Evolutionary conservation across 1,284 basidiomycete genomes (phyloP).

Genomic region (Boletus semigastroideus): DNA sequence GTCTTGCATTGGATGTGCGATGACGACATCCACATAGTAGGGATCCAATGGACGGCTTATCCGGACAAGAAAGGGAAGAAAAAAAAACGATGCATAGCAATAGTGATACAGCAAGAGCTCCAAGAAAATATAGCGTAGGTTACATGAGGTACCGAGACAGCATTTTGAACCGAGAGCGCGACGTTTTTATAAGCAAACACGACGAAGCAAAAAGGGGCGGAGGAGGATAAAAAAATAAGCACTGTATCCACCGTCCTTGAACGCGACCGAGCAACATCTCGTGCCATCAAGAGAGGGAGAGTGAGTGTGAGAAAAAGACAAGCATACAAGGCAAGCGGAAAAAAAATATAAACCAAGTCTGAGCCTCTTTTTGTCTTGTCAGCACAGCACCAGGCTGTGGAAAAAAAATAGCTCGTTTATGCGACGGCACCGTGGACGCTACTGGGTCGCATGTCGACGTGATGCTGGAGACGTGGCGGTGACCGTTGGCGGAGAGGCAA

Average conservation of each 20-base stretch:
- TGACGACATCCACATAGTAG: no score
- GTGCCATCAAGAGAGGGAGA: neutral
- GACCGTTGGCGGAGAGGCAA: slow-evolving; percentile 34
- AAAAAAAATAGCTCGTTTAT: slow-evolving; percentile 10
- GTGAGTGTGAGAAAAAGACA: slow-evolving; percentile 23
- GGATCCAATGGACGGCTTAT: no score
- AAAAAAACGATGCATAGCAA: slow-evolving; percentile 21
- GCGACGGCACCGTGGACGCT: slow-evolving; percentile 34
- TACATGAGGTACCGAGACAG: slow-evolving; percentile 23
- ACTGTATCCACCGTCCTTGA: slow-evolving; percentile 1
- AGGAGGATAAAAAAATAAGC: no score
- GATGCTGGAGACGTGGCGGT: slow-evolving; percentile 33
- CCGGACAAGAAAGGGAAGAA: no score
- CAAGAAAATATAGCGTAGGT: slow-evolving; percentile 28
- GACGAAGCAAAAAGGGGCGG: neutral
- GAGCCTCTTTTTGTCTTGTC: neutral
- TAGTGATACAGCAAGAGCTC: slow-evolving; percentile 28
- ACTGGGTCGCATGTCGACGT: slow-evolving; percentile 32
- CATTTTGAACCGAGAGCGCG: slow-evolving; percentile 7
- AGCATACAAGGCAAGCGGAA: neutral
- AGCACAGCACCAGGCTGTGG: slow-evolving; percentile 22
- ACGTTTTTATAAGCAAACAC: slow-evolving; percentile 6
- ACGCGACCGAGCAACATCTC: slow-evolving; percentile 11
- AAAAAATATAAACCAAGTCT: slow-evolving; percentile 1
- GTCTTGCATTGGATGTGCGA: neutral